Base-by-base conservation (phyloP, 305 asterid species). In the Galium porrigens region DNA sequence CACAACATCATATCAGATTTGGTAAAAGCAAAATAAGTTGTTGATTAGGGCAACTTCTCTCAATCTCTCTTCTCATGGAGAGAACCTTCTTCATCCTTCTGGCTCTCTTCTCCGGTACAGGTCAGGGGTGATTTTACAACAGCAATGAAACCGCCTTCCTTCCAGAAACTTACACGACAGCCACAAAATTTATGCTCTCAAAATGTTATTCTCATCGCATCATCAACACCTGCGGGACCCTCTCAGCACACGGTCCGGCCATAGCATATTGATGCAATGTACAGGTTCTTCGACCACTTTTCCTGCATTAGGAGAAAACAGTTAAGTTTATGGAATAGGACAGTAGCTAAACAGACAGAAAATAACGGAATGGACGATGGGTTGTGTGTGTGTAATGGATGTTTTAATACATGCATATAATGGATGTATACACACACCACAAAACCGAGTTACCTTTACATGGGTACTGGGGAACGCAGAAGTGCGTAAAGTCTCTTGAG, bases 271-370 rank as follows among this genome's bases (percentile, higher is more conserved):
- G 85, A 79, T 46, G 85, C 86, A 64, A 84, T 81, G 79, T 84
- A 84, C 37, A 84, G 81, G 74, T 84, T 81, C 60, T 82, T 84
- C 18, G 86, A 81, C 89, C 89, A 84, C 67, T 81, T 84, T 48
- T 84, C 86, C 89, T 84, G 83, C 79, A 68, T 70, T 32, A 20
- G 33, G 69, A 37, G 11, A 12, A 27, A 11, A 0, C 15, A 14
- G 14, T 27, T 52, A 14, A 30, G 48, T 30, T 34, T 27, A 54
- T 12, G 49, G 15, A 42, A 11, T 1, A 12, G 49, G 49, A 41
- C 14, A 11, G 4, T 41, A 36, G 41, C 41, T 36, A 36, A 36
- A 36, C 14, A 11, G 52, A 44, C 18, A 14, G 7, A 46, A 4
- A 46, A 14, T 3, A 15, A 46, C 4, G 18, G 1, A 46, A 14